These are phyloP conservation scores for Ormosia emarginata DNA, from an alignment of 306 rosid species.

Conservation along the genomic window DNA sequence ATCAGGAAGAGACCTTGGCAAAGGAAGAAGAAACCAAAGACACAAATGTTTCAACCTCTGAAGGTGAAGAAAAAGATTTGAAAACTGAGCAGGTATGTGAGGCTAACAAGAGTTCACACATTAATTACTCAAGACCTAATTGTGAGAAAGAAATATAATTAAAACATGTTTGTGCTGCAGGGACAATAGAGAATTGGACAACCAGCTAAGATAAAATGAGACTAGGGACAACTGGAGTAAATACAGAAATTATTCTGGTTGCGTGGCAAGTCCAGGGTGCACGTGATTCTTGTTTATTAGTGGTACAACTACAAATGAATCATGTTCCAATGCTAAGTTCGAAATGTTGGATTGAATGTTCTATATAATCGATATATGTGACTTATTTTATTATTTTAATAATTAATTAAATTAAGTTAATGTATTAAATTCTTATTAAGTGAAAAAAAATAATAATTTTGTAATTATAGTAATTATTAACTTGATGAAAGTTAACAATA, in stretches of 20 bases:
- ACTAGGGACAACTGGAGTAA: background rate
- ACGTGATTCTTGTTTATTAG: background rate
- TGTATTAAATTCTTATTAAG: too few relatives aligned
- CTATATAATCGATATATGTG: too few relatives aligned
- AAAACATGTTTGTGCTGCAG: constrained; percentile 12
- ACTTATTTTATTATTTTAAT: too few relatives aligned
- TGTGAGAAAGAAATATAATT: background rate
- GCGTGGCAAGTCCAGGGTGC: background rate
- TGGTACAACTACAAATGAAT: background rate
- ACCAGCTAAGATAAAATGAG: background rate
- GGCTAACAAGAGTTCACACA: background rate
- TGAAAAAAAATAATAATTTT: too few relatives aligned
- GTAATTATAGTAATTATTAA: too few relatives aligned
- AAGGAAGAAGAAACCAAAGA: constrained; percentile 22
- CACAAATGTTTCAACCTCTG: constrained; percentile 19
- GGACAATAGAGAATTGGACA: background rate
- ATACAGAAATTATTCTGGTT: background rate
- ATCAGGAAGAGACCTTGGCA: background rate
- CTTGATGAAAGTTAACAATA: too few relatives aligned
- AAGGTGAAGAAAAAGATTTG: constrained; percentile 25
- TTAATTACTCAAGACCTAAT: background rate
- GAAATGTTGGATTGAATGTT: too few relatives aligned
- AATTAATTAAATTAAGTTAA: too few relatives aligned
- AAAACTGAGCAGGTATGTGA: constrained; percentile 21
- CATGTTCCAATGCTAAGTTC: background rate